These are phyloP conservation scores for Vicia faba DNA, from an alignment of 306 rosid species.

Conservation along the genomic window DNA sequence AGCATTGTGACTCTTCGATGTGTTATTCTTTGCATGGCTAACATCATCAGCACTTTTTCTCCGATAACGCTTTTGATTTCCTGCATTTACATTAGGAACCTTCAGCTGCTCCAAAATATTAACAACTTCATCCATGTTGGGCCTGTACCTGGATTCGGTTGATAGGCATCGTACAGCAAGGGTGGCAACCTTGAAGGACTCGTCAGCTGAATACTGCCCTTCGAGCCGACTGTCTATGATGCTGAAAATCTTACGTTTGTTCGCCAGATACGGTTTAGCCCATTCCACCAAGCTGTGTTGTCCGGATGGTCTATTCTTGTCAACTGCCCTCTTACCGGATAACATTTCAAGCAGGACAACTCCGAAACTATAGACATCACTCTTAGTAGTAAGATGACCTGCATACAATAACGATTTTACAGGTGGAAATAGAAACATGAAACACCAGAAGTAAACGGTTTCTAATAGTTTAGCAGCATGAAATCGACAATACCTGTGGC, in stretches of 20 bases:
- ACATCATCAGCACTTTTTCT: constrained; percentile 60
- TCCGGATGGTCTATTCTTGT: constrained; percentile 63
- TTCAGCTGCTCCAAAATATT: constrained; percentile 54
- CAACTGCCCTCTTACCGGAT: constrained; percentile 60
- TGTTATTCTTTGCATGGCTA: constrained; percentile 18
- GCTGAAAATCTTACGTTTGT: constrained; percentile 44
- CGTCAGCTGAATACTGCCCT: constrained; percentile 62
- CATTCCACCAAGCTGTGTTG: constrained; percentile 58
- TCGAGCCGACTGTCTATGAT: constrained; percentile 60
- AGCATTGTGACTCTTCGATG: constrained; percentile 3
- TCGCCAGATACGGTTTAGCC: constrained; percentile 55
- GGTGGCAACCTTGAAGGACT: constrained; percentile 48
- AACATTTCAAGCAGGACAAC: constrained; percentile 67
- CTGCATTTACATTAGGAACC: constrained; percentile 39
- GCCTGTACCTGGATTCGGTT: constrained; percentile 54
- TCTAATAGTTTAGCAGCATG: background rate
- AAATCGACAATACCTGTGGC: constrained; percentile 50
- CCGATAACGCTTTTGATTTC: constrained; percentile 45
- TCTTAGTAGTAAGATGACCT: constrained; percentile 63
- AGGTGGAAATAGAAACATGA: background rate
- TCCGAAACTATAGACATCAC: constrained; percentile 71
- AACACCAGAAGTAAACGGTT: too few relatives aligned
- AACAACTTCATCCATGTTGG: constrained; percentile 64
- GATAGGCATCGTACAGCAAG: constrained; percentile 63
- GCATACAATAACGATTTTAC: constrained; percentile 4